Evolutionary conservation across 2,329 filamentous ascomycete species (phyloP), one percentile per base, ranked within the genome.

Genomic region (Xylaria sp.): DNA sequence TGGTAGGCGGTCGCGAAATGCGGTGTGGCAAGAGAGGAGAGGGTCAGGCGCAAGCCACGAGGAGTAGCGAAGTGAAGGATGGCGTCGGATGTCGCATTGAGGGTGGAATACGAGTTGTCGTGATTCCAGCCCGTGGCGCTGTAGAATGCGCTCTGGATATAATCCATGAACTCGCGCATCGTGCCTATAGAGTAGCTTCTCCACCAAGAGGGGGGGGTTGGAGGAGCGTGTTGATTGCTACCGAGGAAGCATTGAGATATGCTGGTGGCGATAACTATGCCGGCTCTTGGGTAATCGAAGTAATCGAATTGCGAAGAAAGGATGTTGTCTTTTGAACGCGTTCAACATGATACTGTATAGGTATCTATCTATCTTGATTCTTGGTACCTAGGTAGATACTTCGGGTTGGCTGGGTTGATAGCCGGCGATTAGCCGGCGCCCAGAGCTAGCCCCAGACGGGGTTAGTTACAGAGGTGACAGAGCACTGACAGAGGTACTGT

Each of bases 101-200:
- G 82, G 67, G 89, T 87, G 69, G 91, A 89, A 79, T 97, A 97
- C 63, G 91, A 95, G 78, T 96, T 97, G 81, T 97, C 92, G 72
- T 87, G 84, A 74, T 93, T 91, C 93, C 93, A 97, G 75, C 90
- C 86, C 46, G 93, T 93, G 58, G 90, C 89, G 75, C 90, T 85
- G 76, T 92, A 91, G 80, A 97, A 97, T 72, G 92, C 91, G 79
- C 90, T 86, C 79, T 96, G 92, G 81, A 97, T 90, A 81, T 96
- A 94, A 79, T 96, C 93, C 92, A 97, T 96, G 82, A 97, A 97
- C 79, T 93, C 90, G 80, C 95, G 88, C 93, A 97, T 97, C 55
- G 52, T 64, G 52, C 25, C 49, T 29, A n/a, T n/a, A 38, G 54
- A 58, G 29, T 47, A 44, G 57, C 62, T 52, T 53, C 58, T 37